A percentile compares a stretch with the other conserved stretches of the same genome.
Evolutionary conservation across 805 yeast genomes (phyloP).

Genomic region (Nakazawaea ishiwadae): DNA sequence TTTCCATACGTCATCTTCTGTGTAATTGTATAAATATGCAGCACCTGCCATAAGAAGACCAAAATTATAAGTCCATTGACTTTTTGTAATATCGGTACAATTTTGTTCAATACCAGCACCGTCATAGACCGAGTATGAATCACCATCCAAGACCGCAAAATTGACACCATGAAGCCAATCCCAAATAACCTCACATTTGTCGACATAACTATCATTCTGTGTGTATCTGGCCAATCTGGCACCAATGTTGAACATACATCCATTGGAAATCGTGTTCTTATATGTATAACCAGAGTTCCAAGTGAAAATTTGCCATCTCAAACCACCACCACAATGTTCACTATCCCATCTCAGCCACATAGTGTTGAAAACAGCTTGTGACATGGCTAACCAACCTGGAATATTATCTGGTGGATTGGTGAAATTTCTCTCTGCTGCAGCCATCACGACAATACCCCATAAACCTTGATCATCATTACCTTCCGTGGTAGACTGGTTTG

Average conservation of each 20-base stretch:
- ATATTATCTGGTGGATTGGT: constrained; percentile 55
- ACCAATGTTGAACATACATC: constrained; percentile 80
- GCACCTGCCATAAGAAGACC: constrained; percentile 76
- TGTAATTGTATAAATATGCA: constrained; percentile 75
- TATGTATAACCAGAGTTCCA: constrained; percentile 95
- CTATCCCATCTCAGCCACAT: constrained; percentile 89
- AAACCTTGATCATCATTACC: constrained; percentile 98
- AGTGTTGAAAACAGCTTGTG: constrained; percentile 87
- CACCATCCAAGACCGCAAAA: constrained; percentile 38
- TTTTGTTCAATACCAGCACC: constrained; percentile 58
- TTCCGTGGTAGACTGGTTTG: constrained; percentile 85
- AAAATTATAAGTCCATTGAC: constrained; percentile 85
- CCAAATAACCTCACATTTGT: constrained; percentile 72
- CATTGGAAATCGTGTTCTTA: constrained; percentile 89
- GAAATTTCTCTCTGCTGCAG: constrained; percentile 87
- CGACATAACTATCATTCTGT: constrained; percentile 64
- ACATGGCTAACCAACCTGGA: constrained; percentile 77
- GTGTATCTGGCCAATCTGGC: constrained; percentile 86
- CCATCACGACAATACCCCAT: constrained; percentile 93
- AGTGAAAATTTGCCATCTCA: constrained; percentile 93
- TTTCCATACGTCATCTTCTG: constrained; percentile 64
- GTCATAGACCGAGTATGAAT: constrained; percentile 54
- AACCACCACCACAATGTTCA: constrained; percentile 74
- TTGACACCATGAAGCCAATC: constrained; percentile 66
- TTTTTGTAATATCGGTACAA: constrained; percentile 54